Evolutionary conservation across 1,284 basidiomycete genomes (phyloP), one percentile per base, ranked within the genome.

Genomic region (Leucoagaricus sp.): DNA sequence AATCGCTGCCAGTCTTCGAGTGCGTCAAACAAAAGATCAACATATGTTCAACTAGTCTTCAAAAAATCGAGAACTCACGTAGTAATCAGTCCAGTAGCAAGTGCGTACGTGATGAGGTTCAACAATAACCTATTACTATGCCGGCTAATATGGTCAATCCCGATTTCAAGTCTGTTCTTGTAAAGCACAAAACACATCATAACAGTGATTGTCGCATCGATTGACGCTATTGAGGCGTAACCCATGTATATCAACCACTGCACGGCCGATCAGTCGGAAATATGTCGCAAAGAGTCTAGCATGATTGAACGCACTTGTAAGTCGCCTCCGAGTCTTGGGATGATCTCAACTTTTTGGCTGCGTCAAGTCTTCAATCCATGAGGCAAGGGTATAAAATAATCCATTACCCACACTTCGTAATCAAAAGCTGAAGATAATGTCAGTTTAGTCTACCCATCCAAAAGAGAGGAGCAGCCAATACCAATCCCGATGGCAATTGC

Each of bases 211-310:
- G 63, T 54, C 34, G 62, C 62, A 40, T 70, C 68, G 3, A 70
- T 57, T 17, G 65, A 46, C 15, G 64, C 65, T 1, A 63, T 66
- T 4, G 65, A 59, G 0, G 67, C 66, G 38, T 67, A 66, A 7
- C 65, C 66, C 21, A 69, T 58, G 49, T 67, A 69, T 1, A 70
- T 60, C 23, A 65, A 60, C 55, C 67, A 70, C 67, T 70, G 47
- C 15, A 17, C 19, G 38, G 23, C 48, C 5, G 15, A 42, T 8
- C 31, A 23, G 31, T 17, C 40, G 4, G 8, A 40, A 40, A 1
- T n/a, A 13, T 10, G 23, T 28, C 13, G 10, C 17, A 28, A 33
- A 34, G n/a, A 25, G 28, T 13, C 28, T 7, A 33, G 23, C 2
- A 12, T 26, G 31, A 26, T 51, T 38, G 13, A n/a, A n/a, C 56